Base-by-base conservation (phyloP, 495 filamentous ascomycete species). In the Penicillium nucicola region DNA sequence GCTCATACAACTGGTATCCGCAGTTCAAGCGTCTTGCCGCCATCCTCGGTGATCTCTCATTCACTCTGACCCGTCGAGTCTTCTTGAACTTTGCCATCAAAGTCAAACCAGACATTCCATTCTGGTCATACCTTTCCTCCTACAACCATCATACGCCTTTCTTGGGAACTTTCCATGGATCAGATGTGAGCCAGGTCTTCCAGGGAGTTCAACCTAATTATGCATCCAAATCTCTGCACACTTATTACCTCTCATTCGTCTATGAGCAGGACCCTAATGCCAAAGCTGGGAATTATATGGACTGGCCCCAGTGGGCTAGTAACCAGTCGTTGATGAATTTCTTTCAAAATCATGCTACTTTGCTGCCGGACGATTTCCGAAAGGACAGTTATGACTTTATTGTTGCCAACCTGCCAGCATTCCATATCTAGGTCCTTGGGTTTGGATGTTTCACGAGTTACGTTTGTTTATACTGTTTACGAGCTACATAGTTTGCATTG, bases 1-100 rank as follows among this genome's bases (percentile, higher is more conserved):
- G 72, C 8, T 33, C 79, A 3, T 85, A 90, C 65, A 81, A 83
- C 53, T 68, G 79, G 60, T 90, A 89, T 55, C 85, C 87, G 0
- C 77, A 86, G 57, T 89, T 82, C 74, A 92, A 91, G 64, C 84
- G 86, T 3, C 70, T 89, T 0, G 83, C 87, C 1, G 86, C 87
- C n/a, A 83, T 90, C 39, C 72, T 90, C 0, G 87, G 87, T 20
- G 86, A 90, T 52, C 58, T 84, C 1, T 77, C 77, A 18, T 88
- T 87, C 57, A 89, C 81, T 1, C 68, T 88, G 1, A 80, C 78
- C 1, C 78, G 86, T 1, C 78, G 86, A 10, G 45, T 67, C 1
- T 81, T 84, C 60, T 73, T 90, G 30, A 59, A 74, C 8, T 30
- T 42, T 1, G 59, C 77, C 2, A 39, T 45, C 0, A 34, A 69